phyloP scores from a whole-genome alignment of 148 eudicot genomes.

The Silene conica region DNA sequence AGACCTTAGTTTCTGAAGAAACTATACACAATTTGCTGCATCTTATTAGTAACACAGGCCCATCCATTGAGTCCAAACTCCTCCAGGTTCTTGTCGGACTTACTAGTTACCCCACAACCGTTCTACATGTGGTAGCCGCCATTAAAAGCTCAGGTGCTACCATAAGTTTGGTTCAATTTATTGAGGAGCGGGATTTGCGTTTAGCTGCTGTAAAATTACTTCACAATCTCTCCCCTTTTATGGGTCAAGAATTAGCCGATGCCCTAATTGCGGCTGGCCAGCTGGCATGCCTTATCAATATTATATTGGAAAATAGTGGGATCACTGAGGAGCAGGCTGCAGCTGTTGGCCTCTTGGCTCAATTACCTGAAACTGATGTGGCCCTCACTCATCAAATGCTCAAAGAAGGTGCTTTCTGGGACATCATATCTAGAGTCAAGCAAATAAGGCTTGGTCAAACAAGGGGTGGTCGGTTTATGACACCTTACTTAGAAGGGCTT shows the following conservation, averaged over 20 bases:
- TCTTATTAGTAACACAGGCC: constrained; percentile 88
- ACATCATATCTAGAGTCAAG: constrained; percentile 46
- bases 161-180: constrained; percentile 71
- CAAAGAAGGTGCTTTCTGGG: constrained; percentile 46
- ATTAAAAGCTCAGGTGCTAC: constrained; percentile 80
- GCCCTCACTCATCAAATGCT: constrained; percentile 67
- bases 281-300: constrained; percentile 52
- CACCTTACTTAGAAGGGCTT: constrained; percentile 76
- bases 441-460: constrained; percentile 60
- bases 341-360: constrained; percentile 69
- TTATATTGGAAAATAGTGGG: constrained; percentile 46
- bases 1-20: constrained; percentile 70
- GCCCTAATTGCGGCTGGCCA: constrained; percentile 72
- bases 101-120: constrained; percentile 55
- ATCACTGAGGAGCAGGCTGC: constrained; percentile 84
- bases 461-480: constrained; percentile 67
- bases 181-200: constrained; percentile 69
- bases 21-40: constrained; percentile 62
- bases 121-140: constrained; percentile 59
- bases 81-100: constrained; percentile 89
- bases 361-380: constrained; percentile 61
- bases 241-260: constrained; percentile 73
- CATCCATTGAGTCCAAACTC: constrained; percentile 86
- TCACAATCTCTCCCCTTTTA: constrained; percentile 67
- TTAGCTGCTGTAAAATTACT: constrained; percentile 70